These are phyloP conservation scores for Francoa sonchifolia DNA, from an alignment of 441 rosid genomes.

Conservation along the genomic window DNA sequence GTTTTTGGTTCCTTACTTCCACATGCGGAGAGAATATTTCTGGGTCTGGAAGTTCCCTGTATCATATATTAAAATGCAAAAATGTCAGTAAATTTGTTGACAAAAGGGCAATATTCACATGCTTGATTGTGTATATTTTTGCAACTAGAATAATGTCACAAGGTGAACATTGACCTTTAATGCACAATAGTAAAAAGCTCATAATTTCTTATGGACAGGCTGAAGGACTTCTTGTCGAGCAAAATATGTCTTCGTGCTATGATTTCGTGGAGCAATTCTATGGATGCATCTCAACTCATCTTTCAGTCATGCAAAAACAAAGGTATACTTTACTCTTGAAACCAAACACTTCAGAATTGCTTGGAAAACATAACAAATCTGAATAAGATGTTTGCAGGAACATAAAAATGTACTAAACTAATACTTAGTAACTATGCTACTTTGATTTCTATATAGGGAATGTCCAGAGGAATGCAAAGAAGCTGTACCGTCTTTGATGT, in stretches of 20 bases:
- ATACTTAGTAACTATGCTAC: neutral
- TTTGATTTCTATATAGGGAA: conserved; percentile 28
- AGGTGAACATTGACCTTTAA: no score
- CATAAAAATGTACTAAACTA: neutral
- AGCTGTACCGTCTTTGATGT: conserved; percentile 75
- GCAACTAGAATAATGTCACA: no score
- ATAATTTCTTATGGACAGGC: conserved; percentile 37
- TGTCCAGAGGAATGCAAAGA: conserved; percentile 88
- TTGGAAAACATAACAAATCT: neutral
- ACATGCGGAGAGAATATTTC: no score
- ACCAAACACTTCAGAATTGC: neutral
- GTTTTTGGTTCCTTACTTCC: no score
- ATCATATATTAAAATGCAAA: no score
- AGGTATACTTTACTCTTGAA: conserved; percentile 25
- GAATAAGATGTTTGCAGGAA: neutral
- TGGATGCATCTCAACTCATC: conserved; percentile 50
- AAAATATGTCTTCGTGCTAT: conserved; percentile 50
- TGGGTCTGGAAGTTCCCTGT: no score
- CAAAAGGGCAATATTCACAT: no score
- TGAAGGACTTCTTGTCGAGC: conserved; percentile 69
- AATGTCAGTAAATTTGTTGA: no score
- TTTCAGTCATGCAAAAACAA: conserved; percentile 55
- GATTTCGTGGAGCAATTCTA: conserved; percentile 59
- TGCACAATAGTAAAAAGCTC: no score
- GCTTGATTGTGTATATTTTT: no score